These are phyloP conservation scores for Batkoa obscura DNA, from an alignment of 371 early-diverging fungal species.

Conservation along the genomic window DNA sequence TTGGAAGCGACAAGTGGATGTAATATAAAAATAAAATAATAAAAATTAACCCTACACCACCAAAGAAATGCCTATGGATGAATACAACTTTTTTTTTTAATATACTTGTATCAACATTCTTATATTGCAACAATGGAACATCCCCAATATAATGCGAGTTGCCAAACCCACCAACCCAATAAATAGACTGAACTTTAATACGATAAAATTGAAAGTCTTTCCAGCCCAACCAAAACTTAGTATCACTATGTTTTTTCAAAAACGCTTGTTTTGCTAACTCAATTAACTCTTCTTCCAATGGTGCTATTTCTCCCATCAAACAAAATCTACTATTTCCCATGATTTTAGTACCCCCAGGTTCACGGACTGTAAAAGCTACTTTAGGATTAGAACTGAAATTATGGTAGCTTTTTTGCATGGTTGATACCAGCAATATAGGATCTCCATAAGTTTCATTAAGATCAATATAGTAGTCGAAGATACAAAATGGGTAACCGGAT, in stretches of 20 bases:
- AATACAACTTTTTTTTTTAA: too few relatives aligned
- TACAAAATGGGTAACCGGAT: slow-evolving; percentile 16
- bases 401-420: slow-evolving; percentile 10
- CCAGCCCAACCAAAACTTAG: slow-evolving; percentile 15
- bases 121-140: slow-evolving; percentile 14
- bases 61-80: too few relatives aligned
- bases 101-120: not conserved
- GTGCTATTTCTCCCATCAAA: slow-evolving; percentile 15
- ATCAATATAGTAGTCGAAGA: slow-evolving; percentile 21
- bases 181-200: slow-evolving; percentile 15
- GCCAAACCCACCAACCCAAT: slow-evolving; percentile 25
- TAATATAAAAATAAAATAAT: too few relatives aligned
- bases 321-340: slow-evolving; percentile 19
- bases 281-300: slow-evolving; percentile 10
- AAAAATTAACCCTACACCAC: too few relatives aligned
- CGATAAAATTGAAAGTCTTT: slow-evolving; percentile 20
- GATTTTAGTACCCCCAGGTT: slow-evolving; percentile 6
- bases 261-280: slow-evolving; percentile 10
- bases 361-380: slow-evolving; percentile 17
- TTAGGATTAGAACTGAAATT: slow-evolving; percentile 12
- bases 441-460: slow-evolving; percentile 12
- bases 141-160: slow-evolving; percentile 22
- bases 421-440: slow-evolving; percentile 14
- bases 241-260: slow-evolving; percentile 14
- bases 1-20: too few relatives aligned